Evolutionary conservation across 345 rosid species (phyloP), one percentile per base, ranked within the genome.

Genomic region (Raphanus sativus): DNA sequence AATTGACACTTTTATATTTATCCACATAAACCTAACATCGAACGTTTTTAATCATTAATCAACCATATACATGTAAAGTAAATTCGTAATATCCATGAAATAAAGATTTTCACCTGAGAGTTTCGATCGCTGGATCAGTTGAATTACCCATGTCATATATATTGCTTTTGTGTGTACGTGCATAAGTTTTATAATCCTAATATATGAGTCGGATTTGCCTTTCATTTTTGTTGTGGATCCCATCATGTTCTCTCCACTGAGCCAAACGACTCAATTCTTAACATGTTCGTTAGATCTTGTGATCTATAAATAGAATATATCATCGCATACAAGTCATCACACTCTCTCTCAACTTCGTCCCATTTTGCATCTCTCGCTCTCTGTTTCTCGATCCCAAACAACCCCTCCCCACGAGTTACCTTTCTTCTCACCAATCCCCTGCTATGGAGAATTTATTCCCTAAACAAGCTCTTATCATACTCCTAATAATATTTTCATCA

Each of bases 181-280:
- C 74, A 69, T 52, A 21, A 73, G 15, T 68, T 62, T 55, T 68
- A 68, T 79, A 62, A 69, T 74, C 56, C 50, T 9, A 68, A 16
- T 17, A 38, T 67, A 38, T 73, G 60, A 73, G 15, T 61, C 59
- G 8, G 34, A 67, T 38, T 15, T 50, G 45, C 17, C 74, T 66
- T 59, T 60, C n/a, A 38, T 64, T 16, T 38, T 16, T 60, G 36
- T 33, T 67, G 78, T 67, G 74, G 74, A 79, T 50, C 70, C 82
- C 82, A 74, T 79, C 75, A 79, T 69, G 33, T 55, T 63, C 50
- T 69, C 79, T 69, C 78, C 79, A 74, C 75, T 79, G 55, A 26
- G 60, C 69, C 29, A 66, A 72, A 26, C 77, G 61, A 33, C 17
- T 79, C 26, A 28, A 69, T 67, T 30, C 81, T 64, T 48, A 26